phyloP scores from a whole-genome alignment of 1,284 basidiomycete species.

The Prillingera fragicola region DNA sequence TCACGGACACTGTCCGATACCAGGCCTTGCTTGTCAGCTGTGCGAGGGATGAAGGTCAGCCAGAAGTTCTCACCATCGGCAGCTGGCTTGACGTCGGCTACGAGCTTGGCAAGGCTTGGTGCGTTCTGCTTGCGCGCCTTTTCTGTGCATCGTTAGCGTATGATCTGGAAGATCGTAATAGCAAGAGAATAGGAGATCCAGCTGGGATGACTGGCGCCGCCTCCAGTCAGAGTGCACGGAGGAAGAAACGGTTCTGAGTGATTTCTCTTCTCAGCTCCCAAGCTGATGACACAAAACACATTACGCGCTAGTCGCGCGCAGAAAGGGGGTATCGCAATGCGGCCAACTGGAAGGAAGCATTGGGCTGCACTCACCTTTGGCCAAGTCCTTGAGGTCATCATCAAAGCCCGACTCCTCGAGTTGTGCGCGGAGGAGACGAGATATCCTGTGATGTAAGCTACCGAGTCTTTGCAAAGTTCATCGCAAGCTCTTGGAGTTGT shows the following conservation, averaged over 20 bases:
- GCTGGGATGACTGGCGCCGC: no score
- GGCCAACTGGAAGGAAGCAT: not conserved
- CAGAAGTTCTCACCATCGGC: conserved; percentile 35
- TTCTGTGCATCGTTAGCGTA: no score
- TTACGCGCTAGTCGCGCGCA: no score
- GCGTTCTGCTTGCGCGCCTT: conserved; percentile 31
- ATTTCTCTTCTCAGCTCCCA: no score
- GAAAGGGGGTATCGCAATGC: no score
- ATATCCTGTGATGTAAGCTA: conserved; percentile 26
- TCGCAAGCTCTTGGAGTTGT: no score
- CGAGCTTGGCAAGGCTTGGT: conserved; percentile 31
- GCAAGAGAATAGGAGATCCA: no score
- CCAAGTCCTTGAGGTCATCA: conserved; percentile 44
- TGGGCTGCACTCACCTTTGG: conserved; percentile 34
- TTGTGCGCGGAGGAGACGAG: conserved; percentile 23
- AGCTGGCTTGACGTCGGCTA: conserved; percentile 30
- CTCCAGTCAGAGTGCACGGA: no score
- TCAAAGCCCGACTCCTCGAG: conserved; percentile 40
- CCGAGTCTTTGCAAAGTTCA: no score
- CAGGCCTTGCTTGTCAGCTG: conserved; percentile 10
- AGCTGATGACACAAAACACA: no score
- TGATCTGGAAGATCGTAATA: no score
- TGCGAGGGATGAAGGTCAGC: conserved; percentile 1
- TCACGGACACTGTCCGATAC: conserved; percentile 16
- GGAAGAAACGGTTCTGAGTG: no score